Evolutionary conservation across 192 early-diverging fungal genomes (phyloP), one percentile per base, ranked within the genome.

Genomic region (Rhizoclosmatium sp.): DNA sequence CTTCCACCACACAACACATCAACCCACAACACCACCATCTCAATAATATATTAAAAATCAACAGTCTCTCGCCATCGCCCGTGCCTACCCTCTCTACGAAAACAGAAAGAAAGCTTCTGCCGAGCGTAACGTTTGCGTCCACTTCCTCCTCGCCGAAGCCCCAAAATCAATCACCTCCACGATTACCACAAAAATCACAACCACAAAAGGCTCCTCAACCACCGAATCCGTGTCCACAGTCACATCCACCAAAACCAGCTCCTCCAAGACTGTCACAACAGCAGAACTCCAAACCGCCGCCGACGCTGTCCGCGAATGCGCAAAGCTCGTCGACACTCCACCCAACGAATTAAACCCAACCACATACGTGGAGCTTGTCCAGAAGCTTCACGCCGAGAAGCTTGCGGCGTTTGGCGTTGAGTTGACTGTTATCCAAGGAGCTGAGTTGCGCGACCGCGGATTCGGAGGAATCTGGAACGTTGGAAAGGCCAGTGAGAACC

Each of bases 381-480:
- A 83, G 45, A 65, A 39, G 16, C 69, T 86, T 12, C 49, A 68
- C 31, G 39, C 41, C 59, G 56, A 75, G 49, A 59, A 84, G 12
- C 78, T 76, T 10, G 80, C 80, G 23, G 59, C 60, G 42, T 58
- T 48, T 47, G 71, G 71, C 41, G 85, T 88, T 23, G 79, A 59
- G 19, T 47, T 85, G 47, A 78, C 71, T 47, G 64, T 89, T 59
- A 90, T 90, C 49, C 62, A 73, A 31, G 89, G 85, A 10, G 75
- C 82, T 49, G 86, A 87, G 48, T 78, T 90, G n/a, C 44, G 78
- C 16, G 65, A 84, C 12, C 47, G 79, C 41, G 67, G 88, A 85
- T 78, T 71, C 71, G 86, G 86, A 4, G 87, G 84, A 5, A 70
- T 90, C 59, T 90, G 78, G 54, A 70, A 65, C 59, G 89, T 90